phyloP scores from a whole-genome alignment of 164 flowering plant species.

The Aristolochia californica region DNA sequence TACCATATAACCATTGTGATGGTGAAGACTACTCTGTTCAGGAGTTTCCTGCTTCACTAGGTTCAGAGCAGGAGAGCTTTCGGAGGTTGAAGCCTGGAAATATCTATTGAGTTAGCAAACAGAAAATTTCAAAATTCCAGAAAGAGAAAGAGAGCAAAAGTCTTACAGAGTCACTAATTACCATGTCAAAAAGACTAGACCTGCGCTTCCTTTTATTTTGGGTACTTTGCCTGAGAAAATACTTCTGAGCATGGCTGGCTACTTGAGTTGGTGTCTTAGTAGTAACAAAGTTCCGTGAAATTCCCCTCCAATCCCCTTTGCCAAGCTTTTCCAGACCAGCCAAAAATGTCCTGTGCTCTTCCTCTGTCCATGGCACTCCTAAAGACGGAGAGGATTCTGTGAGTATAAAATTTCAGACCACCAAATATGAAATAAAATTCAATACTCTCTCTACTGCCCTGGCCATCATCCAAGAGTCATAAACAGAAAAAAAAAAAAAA shows the following conservation, averaged over 20 bases:
- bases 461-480: background rate
- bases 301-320: slow-evolving; percentile 37
- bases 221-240: slow-evolving; percentile 21
- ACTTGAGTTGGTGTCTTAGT: slow-evolving; percentile 35
- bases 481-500: background rate
- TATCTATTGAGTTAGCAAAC: background rate
- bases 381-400: background rate
- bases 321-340: slow-evolving; percentile 27
- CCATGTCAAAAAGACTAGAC: slow-evolving; percentile 31
- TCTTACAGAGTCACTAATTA: slow-evolving; percentile 11
- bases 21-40: background rate
- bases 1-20: background rate
- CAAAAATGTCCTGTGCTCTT: slow-evolving; percentile 28
- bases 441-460: background rate
- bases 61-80: background rate
- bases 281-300: slow-evolving; percentile 27
- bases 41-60: background rate
- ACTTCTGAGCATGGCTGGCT: slow-evolving; percentile 35
- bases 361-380: slow-evolving; percentile 35
- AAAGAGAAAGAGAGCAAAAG: background rate
- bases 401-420: background rate
- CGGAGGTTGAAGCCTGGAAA: slow-evolving; percentile 2
- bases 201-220: slow-evolving; percentile 25
- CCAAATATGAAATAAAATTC: background rate
- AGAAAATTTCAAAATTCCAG: background rate